Evolutionary conservation across 2,329 filamentous ascomycete species (phyloP), one percentile per base, ranked within the genome.

Genomic region (Lachnellula suecica): DNA sequence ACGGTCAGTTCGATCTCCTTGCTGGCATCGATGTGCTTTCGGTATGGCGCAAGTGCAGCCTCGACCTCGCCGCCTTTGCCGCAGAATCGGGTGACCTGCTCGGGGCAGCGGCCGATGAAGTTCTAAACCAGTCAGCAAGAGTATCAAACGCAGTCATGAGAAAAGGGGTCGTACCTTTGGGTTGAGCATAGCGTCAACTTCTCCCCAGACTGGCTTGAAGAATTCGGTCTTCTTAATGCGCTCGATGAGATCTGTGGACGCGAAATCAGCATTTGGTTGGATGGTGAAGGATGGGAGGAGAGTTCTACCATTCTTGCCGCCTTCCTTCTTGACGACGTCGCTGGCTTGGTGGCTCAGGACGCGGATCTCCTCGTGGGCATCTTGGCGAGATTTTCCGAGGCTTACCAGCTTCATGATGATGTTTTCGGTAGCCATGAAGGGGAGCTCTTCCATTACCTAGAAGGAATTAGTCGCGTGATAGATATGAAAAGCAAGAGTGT

Each of bases 301-400:
- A n/a, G n/a, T n/a, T n/a, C n/a, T 40, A 40, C 37, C 91, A 66
- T 96, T 96, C 49, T 82, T 74, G 61, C 85, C 83, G 31, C 89
- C 89, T 69, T 87, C 75, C 63, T 83, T 79, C 74, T 89, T 89
- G n/a, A 91, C 86, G 10, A 87, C 83, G 27, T 78, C 76, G 40
- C 79, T 81, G 0, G 91, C 89, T 72, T 95, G 77, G 72, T 91
- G 87, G 2, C 82, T 89, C 41, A 96, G 79, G 1, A 96, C 88
- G 7, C 87, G 86, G 64, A 96, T 92, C 70, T 93, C 75, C 73
- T 96, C 91, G 71, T 96, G 91, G 1, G 89, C 87, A 50, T 92
- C 89, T 68, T 95, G 90, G 46, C 91, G 77, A 9, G 83, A 88
- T 24, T 76, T 79, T 27, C 89, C 89, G 65, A 85, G 80, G 51